Conservation (phyloP, 148 eudicot species). For the Rhododendron ovatum region DNA sequence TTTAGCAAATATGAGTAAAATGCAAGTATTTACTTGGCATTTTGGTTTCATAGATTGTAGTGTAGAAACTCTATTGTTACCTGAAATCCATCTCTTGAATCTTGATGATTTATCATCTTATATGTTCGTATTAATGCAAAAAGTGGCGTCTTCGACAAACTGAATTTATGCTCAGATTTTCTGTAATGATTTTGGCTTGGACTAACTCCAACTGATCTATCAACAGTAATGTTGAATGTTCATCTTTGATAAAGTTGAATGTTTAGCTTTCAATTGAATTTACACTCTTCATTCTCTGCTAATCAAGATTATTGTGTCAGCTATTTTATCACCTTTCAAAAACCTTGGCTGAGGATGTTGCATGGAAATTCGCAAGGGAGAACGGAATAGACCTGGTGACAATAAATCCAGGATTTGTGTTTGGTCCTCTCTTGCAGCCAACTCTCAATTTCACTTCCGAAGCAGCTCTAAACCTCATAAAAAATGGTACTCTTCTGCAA, state of each 20-base stretch:
- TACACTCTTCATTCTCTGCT: too few relatives aligned
- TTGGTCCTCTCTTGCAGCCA: too few relatives aligned
- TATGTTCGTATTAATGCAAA: neutral
- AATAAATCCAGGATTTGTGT: too few relatives aligned
- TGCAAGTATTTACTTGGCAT: neutral
- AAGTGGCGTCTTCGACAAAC: neutral
- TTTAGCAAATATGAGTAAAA: neutral
- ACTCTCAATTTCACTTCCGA: too few relatives aligned
- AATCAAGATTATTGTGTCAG: too few relatives aligned
- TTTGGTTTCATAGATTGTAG: neutral
- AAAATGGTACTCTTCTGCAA: too few relatives aligned
- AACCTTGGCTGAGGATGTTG: too few relatives aligned
- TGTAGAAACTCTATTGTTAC: neutral
- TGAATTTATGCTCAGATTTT: neutral
- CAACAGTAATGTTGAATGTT: neutral
- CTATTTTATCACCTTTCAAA: too few relatives aligned
- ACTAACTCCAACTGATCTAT: neutral
- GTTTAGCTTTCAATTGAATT: neutral
- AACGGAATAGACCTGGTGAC: too few relatives aligned
- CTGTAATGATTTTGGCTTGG: neutral
- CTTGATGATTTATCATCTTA: neutral
- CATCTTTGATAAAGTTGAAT: neutral
- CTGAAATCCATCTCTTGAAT: neutral
- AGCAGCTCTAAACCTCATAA: too few relatives aligned
- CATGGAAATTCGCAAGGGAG: too few relatives aligned